Evolutionary conservation across 345 rosid species (phyloP).

Genomic region (Eucalyptus regnans): DNA sequence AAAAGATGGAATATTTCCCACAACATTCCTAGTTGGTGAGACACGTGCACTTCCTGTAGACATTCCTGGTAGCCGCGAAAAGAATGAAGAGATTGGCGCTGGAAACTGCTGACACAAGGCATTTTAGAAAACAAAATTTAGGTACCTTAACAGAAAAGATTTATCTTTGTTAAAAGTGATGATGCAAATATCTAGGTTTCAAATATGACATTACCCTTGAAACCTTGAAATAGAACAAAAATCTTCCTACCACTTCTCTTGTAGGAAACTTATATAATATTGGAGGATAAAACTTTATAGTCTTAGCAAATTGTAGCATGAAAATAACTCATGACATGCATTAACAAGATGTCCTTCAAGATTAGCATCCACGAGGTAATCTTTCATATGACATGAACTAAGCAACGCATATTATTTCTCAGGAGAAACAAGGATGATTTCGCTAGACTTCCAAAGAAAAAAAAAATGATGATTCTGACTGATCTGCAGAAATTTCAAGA

Average conservation of each 20-base stretch:
- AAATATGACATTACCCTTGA: not conserved
- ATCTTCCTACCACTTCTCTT: not conserved
- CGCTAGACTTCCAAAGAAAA: not conserved
- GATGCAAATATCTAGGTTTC: not conserved
- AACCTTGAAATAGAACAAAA: not conserved
- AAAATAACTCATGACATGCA: not conserved
- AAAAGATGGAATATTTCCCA: slow-evolving; percentile 30
- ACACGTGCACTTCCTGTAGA: slow-evolving; percentile 43
- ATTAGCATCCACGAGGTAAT: not conserved
- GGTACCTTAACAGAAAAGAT: not conserved
- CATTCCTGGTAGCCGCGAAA: slow-evolving; percentile 62
- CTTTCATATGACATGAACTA: not conserved
- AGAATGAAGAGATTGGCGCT: slow-evolving; percentile 48
- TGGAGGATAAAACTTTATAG: not conserved
- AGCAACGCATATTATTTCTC: not conserved
- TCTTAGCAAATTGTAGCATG: not conserved
- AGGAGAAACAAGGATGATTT: not conserved
- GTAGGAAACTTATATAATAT: not conserved
- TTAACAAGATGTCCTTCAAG: not conserved
- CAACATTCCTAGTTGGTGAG: slow-evolving; percentile 38
- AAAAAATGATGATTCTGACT: not conserved
- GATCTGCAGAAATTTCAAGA: not conserved
- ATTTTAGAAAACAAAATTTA: not conserved
- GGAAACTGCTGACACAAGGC: slow-evolving; percentile 42
- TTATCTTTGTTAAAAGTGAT: not conserved